A percentile compares a stretch with the other conserved stretches of the same genome.
phyloP scores from a whole-genome alignment of 768 basidiomycete species.

The Pleurotus djamor region DNA sequence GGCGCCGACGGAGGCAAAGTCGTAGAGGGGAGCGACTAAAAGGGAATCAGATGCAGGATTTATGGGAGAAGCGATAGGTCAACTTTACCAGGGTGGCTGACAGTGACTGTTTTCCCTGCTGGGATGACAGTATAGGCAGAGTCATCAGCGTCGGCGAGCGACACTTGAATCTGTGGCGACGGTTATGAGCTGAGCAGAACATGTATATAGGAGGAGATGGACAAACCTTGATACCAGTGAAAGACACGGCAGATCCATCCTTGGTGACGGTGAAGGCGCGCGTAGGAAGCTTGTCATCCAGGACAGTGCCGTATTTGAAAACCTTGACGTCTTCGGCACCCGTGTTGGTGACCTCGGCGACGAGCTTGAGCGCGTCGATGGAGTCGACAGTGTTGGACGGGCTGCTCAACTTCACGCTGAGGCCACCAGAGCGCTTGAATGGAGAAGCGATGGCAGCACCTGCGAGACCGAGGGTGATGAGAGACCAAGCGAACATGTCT shows the following conservation, averaged over 20 bases:
- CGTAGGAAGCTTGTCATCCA: constrained; percentile 42
- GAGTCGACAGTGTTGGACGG: constrained; percentile 28
- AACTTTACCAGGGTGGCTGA: constrained; percentile 31
- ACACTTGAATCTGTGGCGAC: constrained; percentile 28
- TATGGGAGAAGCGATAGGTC: no score
- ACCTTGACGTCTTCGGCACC: constrained; percentile 34
- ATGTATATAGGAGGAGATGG: background rate
- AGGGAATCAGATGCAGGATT: background rate
- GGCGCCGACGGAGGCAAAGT: constrained; percentile 36
- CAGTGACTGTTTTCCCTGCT: constrained; percentile 36
- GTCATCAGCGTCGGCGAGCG: constrained; percentile 33
- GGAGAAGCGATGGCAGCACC: constrained; percentile 26
- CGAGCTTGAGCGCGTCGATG: constrained; percentile 35
- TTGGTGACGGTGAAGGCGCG: constrained; percentile 34
- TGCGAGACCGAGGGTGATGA: constrained; percentile 25
- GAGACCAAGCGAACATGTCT: constrained; percentile 23
- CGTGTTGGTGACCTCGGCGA: constrained; percentile 37
- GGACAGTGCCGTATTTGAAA: constrained; percentile 41
- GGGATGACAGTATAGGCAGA: constrained; percentile 34
- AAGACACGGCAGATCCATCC: constrained; percentile 32
- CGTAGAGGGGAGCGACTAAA: constrained; percentile 37
- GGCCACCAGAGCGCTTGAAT: constrained; percentile 24
- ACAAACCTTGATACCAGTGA: constrained; percentile 41
- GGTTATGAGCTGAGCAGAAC: background rate
- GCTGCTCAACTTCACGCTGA: constrained; percentile 27